Evolutionary conservation across 2,329 filamentous ascomycete genomes (phyloP).

Genomic region (Uncinocarpus reesii): DNA sequence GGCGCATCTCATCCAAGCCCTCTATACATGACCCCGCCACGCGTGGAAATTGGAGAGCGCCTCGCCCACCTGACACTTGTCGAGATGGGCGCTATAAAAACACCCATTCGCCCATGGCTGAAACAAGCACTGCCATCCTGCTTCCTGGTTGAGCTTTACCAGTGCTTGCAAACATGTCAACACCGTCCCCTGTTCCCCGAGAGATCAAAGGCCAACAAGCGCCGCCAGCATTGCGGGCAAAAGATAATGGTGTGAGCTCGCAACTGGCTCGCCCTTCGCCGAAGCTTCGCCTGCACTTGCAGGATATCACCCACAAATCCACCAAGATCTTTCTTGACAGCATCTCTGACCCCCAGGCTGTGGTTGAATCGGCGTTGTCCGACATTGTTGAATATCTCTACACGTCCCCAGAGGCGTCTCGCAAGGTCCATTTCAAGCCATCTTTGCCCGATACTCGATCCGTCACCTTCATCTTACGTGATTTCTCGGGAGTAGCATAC

Average conservation of each 20-base stretch:
- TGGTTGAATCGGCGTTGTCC: conserved; percentile 53
- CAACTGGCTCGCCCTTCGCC: conserved; percentile 20
- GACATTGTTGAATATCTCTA: conserved; percentile 68
- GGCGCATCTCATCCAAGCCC: too few relatives aligned
- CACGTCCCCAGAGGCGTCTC: conserved; percentile 24
- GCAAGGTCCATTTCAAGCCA: conserved; percentile 23
- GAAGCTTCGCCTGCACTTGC: conserved; percentile 29
- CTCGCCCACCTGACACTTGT: too few relatives aligned
- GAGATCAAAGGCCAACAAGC: background rate
- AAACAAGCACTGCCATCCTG: background rate
- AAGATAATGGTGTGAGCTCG: background rate
- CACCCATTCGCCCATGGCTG: too few relatives aligned
- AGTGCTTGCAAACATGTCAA: background rate
- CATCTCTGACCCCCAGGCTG: conserved; percentile 49
- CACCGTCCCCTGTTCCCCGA: background rate
- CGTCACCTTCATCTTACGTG: conserved; percentile 69
- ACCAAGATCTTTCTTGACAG: conserved; percentile 56
- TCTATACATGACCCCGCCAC: too few relatives aligned
- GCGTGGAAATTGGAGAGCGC: too few relatives aligned
- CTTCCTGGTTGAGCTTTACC: background rate
- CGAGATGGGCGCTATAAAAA: too few relatives aligned
- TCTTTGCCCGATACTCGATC: conserved; percentile 60
- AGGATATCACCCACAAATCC: conserved; percentile 40
- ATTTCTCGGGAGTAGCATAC: conserved; percentile 79
- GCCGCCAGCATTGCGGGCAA: too few relatives aligned